Percentiles rank a stretch among this genome's conserved stretches.
Evolutionary conservation across 73 alveolate species (phyloP).

Genomic region (Paramecium primaurelia): DNA sequence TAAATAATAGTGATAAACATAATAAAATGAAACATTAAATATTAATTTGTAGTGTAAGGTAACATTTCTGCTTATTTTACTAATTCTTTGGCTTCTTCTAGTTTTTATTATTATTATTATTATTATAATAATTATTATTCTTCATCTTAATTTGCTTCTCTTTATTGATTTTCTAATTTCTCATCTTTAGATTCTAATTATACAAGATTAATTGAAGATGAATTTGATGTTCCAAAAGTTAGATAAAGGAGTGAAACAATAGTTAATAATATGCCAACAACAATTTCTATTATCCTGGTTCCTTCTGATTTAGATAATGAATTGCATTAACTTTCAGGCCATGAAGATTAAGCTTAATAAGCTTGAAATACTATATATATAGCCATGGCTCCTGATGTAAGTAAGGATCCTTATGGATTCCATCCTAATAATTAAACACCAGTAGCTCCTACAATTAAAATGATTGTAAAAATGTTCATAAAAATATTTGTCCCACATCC

Average conservation of each 20-base stretch:
- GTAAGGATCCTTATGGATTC: slow-evolving; percentile 57
- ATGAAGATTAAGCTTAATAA: slow-evolving; percentile 46
- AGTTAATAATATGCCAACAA: slow-evolving; percentile 32
- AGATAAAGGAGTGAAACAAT: slow-evolving; percentile 35
- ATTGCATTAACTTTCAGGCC: slow-evolving; percentile 45
- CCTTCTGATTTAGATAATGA: neutral
- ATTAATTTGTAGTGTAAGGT: neutral
- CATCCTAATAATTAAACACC: slow-evolving; percentile 53
- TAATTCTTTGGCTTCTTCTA: neutral
- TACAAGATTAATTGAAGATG: neutral
- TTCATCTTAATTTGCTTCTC: slow-evolving; percentile 20
- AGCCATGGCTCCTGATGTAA: slow-evolving; percentile 39
- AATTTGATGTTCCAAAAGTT: slow-evolving; percentile 56
- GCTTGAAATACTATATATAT: slow-evolving; percentile 34
- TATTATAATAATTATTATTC: neutral
- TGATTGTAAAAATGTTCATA: slow-evolving; percentile 40
- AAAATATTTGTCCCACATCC: slow-evolving; percentile 57
- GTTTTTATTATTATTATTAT: neutral
- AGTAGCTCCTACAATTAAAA: slow-evolving; percentile 48
- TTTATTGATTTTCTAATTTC: slow-evolving; percentile 12
- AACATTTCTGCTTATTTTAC: neutral
- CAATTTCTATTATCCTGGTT: neutral
- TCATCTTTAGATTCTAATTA: slow-evolving; percentile 13
- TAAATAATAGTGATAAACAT: slow-evolving; percentile 51
- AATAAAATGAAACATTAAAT: slow-evolving; percentile 22